Evolutionary conservation across 768 basidiomycete species (phyloP).

Genomic region (Bullera alba): DNA sequence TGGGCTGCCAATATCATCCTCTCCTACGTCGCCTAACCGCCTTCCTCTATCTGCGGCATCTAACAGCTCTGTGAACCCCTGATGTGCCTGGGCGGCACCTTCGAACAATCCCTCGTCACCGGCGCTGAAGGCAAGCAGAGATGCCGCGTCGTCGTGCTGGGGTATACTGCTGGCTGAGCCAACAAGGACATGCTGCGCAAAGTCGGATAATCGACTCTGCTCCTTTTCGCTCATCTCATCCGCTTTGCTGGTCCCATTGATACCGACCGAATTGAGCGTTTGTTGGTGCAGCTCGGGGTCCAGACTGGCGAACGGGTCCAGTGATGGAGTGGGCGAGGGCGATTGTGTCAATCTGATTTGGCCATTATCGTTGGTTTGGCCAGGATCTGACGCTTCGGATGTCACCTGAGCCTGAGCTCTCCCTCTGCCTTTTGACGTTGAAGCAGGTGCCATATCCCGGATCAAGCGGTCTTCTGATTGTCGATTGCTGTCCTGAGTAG

Average conservation of each 20-base stretch:
- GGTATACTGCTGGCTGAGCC: neutral
- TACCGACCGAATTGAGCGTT: neutral
- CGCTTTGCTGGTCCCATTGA: too few species aligned
- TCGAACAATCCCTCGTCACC: constrained; percentile 1
- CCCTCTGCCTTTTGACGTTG: too few species aligned
- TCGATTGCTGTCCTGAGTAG: too few species aligned
- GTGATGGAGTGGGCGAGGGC: neutral
- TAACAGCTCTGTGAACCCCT: constrained; percentile 15
- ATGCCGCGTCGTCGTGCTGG: neutral
- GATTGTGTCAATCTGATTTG: neutral
- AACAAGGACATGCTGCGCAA: constrained; percentile 26
- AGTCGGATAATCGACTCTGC: constrained; percentile 20
- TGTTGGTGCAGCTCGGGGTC: constrained; percentile 14
- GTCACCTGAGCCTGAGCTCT: too few species aligned
- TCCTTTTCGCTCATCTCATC: too few species aligned
- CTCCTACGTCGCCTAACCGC: neutral
- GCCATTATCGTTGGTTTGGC: too few species aligned
- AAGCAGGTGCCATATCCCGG: too few species aligned
- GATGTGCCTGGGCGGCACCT: constrained; percentile 5
- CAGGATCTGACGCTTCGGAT: too few species aligned
- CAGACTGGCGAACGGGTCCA: constrained; percentile 9
- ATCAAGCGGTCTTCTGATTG: too few species aligned
- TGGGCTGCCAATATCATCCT: neutral
- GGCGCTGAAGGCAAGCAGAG: constrained; percentile 2
- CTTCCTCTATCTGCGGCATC: constrained; percentile 11